Base-by-base conservation (phyloP, 345 rosid genomes). In the Lepidium aucheri region DNA sequence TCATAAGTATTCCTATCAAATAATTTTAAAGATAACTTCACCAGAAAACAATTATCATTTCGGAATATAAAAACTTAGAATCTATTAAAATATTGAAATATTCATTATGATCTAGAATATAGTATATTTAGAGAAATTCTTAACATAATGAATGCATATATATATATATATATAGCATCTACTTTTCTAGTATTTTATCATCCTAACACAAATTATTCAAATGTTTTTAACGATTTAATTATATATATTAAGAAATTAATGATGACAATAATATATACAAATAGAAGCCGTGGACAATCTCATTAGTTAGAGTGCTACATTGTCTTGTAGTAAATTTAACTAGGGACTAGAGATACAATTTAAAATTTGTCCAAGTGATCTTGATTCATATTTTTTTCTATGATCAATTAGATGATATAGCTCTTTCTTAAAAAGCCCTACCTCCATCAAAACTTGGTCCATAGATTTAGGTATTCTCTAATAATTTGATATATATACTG, bases 401-500 rank as follows among this genome's bases (percentile, higher is more conserved):
- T 53, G 73, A 66, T 53, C 73, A 67, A 10, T 58, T 74, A 44
- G 68, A 73, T 45, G 57, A 39, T 62, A 39, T 68, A 74, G 72
- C 63, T 66, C 43, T 73, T 66, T 60, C 60, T 51, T 13, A 51
- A 49, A 38, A 66, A 73, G 54, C 52, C 30, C 55, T 66, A 73
- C 68, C 68, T 53, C 53, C 72, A 66, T 41, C 77, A 73, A 66
- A 65, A 66, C 67, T 52, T 73, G 62, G 77, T 59, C 68, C 73
- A 60, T 53, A 66, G 67, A 59, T 51, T 66, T 59, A 38, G 30
- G 26, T 14, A 34, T 66, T 26, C 45, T 65, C 45, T 66, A 40
- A 61, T 56, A 53, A 45, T 68, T 44, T 24, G n/a, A 33, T 51
- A 59, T 50, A 58, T 66, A 67, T 74, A 68, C 73, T 32, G 53